Percentiles rank a stretch among this genome's conserved stretches.
Evolutionary conservation across 2,329 filamentous ascomycete genomes (phyloP).

Genomic region (Trichoderma polysporum): DNA sequence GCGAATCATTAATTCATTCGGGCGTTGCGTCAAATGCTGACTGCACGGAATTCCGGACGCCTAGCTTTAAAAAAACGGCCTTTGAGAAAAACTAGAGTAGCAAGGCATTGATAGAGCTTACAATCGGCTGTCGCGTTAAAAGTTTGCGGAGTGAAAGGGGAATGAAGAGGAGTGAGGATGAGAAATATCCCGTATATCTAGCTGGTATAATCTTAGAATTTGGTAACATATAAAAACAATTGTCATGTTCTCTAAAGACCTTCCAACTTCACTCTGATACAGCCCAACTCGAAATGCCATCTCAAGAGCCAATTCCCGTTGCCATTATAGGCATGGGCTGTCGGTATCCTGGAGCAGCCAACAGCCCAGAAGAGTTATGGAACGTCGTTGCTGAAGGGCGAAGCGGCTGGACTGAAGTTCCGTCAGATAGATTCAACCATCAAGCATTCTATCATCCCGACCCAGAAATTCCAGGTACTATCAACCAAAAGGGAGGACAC

Average conservation of each 20-base stretch:
- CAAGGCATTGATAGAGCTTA: background rate
- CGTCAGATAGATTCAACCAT: slow-evolving; percentile 40
- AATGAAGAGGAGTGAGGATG: background rate
- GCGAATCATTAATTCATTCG: background rate
- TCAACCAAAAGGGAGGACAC: slow-evolving; percentile 1
- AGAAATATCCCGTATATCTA: background rate
- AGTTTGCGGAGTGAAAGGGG: background rate
- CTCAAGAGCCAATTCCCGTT: slow-evolving; percentile 1
- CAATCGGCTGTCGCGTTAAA: background rate
- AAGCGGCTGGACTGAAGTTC: slow-evolving; percentile 40
- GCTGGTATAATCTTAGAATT: background rate
- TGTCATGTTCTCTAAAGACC: background rate
- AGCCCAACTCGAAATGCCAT: background rate
- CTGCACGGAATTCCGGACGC: background rate
- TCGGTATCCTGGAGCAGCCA: slow-evolving; percentile 42
- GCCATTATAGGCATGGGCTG: slow-evolving; percentile 43
- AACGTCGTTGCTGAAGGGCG: slow-evolving; percentile 36
- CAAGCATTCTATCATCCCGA: slow-evolving; percentile 46
- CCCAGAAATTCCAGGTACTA: slow-evolving; percentile 32
- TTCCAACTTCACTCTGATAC: background rate
- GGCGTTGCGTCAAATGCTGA: background rate
- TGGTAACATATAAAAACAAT: background rate
- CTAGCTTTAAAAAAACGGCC: background rate
- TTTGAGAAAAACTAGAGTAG: background rate
- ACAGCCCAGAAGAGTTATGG: slow-evolving; percentile 39